phyloP scores from a whole-genome alignment of 148 eudicot genomes.

The Beta vulgaris region DNA sequence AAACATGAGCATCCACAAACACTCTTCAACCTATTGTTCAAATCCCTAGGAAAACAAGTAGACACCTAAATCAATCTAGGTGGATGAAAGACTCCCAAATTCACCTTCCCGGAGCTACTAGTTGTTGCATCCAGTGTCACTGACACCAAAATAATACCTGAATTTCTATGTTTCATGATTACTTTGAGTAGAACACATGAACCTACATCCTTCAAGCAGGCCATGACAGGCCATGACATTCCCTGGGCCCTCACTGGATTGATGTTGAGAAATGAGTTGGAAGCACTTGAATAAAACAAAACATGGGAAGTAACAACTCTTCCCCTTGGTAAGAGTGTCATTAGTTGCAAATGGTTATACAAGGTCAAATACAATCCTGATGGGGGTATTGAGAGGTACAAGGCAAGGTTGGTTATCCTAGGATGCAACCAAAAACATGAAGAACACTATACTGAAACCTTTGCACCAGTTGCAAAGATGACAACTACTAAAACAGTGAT shows the following conservation, averaged over 20 bases:
- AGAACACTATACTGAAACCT: neutral
- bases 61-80: too few species aligned
- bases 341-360: constrained; percentile 5
- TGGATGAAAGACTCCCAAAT: too few species aligned
- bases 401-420: neutral
- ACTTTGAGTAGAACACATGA: too few species aligned
- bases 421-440: neutral
- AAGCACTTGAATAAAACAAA: neutral
- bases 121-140: too few species aligned
- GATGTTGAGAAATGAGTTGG: neutral
- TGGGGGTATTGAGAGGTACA: neutral
- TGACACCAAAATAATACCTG: too few species aligned
- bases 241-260: neutral
- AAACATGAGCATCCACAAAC: too few species aligned
- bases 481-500: too few species aligned
- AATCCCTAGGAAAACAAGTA: too few species aligned
- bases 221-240: neutral
- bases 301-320: neutral
- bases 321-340: neutral
- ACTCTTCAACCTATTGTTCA: too few species aligned
- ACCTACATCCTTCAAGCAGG: neutral
- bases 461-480: neutral
- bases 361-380: neutral
- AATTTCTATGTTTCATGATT: too few species aligned
- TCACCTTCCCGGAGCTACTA: too few species aligned